Conservation (phyloP, 768 basidiomycete genomes). For the Hygrocybe punicea region DNA sequence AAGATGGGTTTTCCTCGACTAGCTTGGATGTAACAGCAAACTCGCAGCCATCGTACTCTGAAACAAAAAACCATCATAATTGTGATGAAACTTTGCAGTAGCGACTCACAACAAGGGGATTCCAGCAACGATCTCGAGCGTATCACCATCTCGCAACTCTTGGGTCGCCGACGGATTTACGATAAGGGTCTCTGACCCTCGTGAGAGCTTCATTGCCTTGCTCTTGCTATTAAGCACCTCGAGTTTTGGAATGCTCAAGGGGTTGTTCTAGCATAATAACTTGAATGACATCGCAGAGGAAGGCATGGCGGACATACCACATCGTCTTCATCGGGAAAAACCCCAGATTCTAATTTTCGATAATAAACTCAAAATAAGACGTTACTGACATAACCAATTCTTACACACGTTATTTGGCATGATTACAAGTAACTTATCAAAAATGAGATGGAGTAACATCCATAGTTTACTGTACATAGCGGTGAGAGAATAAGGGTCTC, state of each 20-base stretch:
- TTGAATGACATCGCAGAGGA: neutral
- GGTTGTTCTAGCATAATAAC: slow-evolving; percentile 43
- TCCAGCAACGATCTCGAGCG: slow-evolving; percentile 43
- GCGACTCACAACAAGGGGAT: slow-evolving; percentile 46
- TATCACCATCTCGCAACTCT: slow-evolving; percentile 56
- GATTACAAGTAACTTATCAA: too few species aligned
- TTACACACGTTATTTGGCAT: too few species aligned
- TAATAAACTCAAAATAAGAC: slow-evolving; percentile 43
- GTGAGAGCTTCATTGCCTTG: slow-evolving; percentile 43
- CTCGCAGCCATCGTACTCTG: slow-evolving; percentile 51
- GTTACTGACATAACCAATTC: too few species aligned
- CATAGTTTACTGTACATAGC: too few species aligned
- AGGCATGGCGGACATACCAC: slow-evolving; percentile 43
- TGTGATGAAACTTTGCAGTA: neutral
- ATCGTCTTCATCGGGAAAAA: slow-evolving; percentile 49
- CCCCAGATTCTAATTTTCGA: slow-evolving; percentile 60
- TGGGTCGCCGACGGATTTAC: slow-evolving; percentile 38
- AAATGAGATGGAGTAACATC: too few species aligned
- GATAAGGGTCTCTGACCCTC: slow-evolving; percentile 33
- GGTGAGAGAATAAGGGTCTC: too few species aligned
- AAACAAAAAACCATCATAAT: neutral
- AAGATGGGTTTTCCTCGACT: slow-evolving; percentile 35
- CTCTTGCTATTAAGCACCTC: slow-evolving; percentile 47
- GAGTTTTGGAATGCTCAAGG: slow-evolving; percentile 46
- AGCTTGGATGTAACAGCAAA: slow-evolving; percentile 48